Conservation (phyloP, 805 yeast genomes). For the Wickerhamomyces alni region DNA sequence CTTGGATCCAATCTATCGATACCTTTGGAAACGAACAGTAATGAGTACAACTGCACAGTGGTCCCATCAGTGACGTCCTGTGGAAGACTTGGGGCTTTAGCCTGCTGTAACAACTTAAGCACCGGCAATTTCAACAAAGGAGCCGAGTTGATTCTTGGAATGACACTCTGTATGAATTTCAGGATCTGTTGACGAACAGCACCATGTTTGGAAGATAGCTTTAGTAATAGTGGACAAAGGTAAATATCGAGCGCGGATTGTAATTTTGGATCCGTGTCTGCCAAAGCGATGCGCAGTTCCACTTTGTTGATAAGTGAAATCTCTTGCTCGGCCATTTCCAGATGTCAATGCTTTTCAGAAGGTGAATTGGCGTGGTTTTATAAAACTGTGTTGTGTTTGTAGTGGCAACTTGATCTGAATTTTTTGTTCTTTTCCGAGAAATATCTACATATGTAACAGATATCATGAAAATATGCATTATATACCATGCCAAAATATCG, state of each 20-base stretch:
- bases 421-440: too few relatives aligned
- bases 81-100: conserved; percentile 45
- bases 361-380: not conserved
- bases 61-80: conserved; percentile 34
- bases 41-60: conserved; percentile 52
- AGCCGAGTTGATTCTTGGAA: conserved; percentile 59
- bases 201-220: conserved; percentile 64
- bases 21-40: conserved; percentile 64
- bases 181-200: conserved; percentile 64
- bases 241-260: conserved; percentile 54
- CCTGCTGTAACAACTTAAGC: conserved; percentile 56
- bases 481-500: not conserved
- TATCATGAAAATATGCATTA: too few relatives aligned
- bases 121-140: conserved; percentile 57
- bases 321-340: conserved; percentile 39
- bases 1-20: conserved; percentile 45
- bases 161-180: conserved; percentile 58
- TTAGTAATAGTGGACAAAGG: conserved; percentile 72
- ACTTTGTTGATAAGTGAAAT: conserved; percentile 64
- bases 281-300: conserved; percentile 74
- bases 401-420: not conserved
- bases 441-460: too few relatives aligned
- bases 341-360: too few relatives aligned
- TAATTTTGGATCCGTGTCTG: conserved; percentile 60
- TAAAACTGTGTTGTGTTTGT: not conserved